phyloP scores from a whole-genome alignment of 73 alveolate genomes.

The Urostyla sp. region DNA sequence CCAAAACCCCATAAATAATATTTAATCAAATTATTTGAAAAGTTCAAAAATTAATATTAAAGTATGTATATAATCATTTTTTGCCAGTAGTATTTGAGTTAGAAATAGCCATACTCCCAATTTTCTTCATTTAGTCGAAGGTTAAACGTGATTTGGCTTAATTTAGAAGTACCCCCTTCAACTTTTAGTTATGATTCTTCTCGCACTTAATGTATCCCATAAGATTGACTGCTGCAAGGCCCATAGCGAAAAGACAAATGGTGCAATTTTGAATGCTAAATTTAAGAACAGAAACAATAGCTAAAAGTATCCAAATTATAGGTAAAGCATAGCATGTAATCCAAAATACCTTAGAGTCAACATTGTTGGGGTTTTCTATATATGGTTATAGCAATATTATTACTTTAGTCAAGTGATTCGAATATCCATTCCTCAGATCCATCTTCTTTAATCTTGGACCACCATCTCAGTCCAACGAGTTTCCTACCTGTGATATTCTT shows the following conservation, averaged over 20 bases:
- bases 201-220: conserved; percentile 83
- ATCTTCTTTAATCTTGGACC: conserved; percentile 78
- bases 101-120: conserved; percentile 47
- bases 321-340: conserved; percentile 71
- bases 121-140: conserved; percentile 5
- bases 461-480: conserved; percentile 87
- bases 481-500: conserved; percentile 75
- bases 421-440: conserved; percentile 88
- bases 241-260: conserved; percentile 71
- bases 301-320: conserved; percentile 69
- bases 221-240: conserved; percentile 63
- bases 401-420: conserved; percentile 70
- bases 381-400: background rate
- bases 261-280: conserved; percentile 66
- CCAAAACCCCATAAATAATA: too few relatives aligned
- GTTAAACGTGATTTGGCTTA: conserved; percentile 59
- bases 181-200: conserved; percentile 76
- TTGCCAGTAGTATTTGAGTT: too few relatives aligned
- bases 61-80: too few relatives aligned
- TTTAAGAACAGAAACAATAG: conserved; percentile 68
- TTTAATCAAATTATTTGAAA: too few relatives aligned
- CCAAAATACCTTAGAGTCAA: conserved; percentile 84
- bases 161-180: conserved; percentile 62
- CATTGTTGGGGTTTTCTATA: conserved; percentile 67
- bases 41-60: too few relatives aligned